phyloP scores from a whole-genome alignment of 768 basidiomycete genomes.

The Chlorophyllum brunneum region DNA sequence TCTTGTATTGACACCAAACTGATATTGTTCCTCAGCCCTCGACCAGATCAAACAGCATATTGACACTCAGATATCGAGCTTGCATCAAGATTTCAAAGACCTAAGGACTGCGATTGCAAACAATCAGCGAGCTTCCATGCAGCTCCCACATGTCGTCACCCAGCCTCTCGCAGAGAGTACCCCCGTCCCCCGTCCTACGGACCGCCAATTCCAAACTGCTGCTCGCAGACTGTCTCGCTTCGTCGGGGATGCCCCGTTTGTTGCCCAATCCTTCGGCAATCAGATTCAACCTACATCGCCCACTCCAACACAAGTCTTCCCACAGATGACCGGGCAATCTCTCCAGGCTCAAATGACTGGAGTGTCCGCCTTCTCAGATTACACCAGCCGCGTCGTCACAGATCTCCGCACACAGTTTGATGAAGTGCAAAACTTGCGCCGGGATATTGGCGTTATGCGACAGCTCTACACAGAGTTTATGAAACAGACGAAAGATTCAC shows the following conservation, averaged over 20 bases:
- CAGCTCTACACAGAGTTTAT: slow-evolving; percentile 95
- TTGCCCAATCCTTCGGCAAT: slow-evolving; percentile 22
- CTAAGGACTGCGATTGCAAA: slow-evolving; percentile 62
- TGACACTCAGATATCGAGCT: slow-evolving; percentile 79
- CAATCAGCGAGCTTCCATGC: slow-evolving; percentile 48
- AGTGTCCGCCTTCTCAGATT: slow-evolving; percentile 68
- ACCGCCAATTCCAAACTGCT: slow-evolving; percentile 67
- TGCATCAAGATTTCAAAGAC: slow-evolving; percentile 90
- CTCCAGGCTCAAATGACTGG: slow-evolving; percentile 73
- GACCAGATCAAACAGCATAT: slow-evolving; percentile 99
- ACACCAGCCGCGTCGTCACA: slow-evolving; percentile 66
- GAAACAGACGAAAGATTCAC: slow-evolving; percentile 83
- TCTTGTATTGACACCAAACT: slow-evolving; percentile 8
- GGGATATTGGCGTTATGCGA: slow-evolving; percentile 90
- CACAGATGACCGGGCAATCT: slow-evolving; percentile 66
- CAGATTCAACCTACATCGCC: slow-evolving; percentile 21
- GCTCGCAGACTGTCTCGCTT: slow-evolving; percentile 75
- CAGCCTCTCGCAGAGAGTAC: slow-evolving; percentile 65
- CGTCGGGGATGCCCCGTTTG: slow-evolving; percentile 39
- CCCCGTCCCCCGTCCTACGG: slow-evolving; percentile 67
- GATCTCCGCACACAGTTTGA: slow-evolving; percentile 93
- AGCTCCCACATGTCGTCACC: slow-evolving; percentile 41
- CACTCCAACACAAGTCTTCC: slow-evolving; percentile 35
- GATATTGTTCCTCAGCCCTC: slow-evolving; percentile 54
- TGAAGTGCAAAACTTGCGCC: slow-evolving; percentile 89